Base-by-base conservation (phyloP, 805 yeast species). In the Lipomyces anomalus region DNA sequence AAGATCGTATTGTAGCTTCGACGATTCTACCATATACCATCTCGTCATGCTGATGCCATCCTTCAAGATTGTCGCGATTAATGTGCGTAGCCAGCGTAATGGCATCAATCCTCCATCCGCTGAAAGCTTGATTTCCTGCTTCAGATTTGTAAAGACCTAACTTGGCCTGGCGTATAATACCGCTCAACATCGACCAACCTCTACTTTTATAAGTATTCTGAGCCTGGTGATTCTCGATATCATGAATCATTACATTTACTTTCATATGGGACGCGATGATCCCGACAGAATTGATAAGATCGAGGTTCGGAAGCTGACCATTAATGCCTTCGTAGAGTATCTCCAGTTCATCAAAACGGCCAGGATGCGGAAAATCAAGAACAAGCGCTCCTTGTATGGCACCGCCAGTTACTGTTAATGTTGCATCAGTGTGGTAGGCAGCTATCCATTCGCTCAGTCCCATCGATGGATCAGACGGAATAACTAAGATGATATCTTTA, bases 41-140 rank as follows among this genome's bases (percentile, higher is more conserved):
- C 46, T 90, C 80, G 66, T 92, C 97, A 44, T 71, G 72, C 0
- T 71, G 70, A 11, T 35, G 39, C 13, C 21, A 29, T 17, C 42
- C 43, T 32, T 40, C 43, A 6, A 22, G 30, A 4, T 40, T 16
- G 18, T 38, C 28, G n/a, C 28, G 24, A 4, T 36, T 22, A 9
- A 33, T 18, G 1, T 64, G 67, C 0, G 95, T 97, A 44, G 75
- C 74, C 28, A 92, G 60, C 0, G 96, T 85, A 18, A 92, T 63
- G 0, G 97, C 82, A 64, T 90, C 97, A 47, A 92, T 84, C 61
- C 94, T 82, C 95, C 95, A 92, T 3, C 97, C 97, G 43, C 92
- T 82, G 61, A 90, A 92, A 11, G 90, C 87, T 61, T 90, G 97
- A 56, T 88, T 79, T n/a, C 92, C 85, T 34, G 80, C 72, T 0